Percentiles rank a stretch among this genome's conserved stretches.
These are phyloP conservation scores for Lachancea meyersii DNA, from an alignment of 805 yeast genomes.

Conservation along the genomic window DNA sequence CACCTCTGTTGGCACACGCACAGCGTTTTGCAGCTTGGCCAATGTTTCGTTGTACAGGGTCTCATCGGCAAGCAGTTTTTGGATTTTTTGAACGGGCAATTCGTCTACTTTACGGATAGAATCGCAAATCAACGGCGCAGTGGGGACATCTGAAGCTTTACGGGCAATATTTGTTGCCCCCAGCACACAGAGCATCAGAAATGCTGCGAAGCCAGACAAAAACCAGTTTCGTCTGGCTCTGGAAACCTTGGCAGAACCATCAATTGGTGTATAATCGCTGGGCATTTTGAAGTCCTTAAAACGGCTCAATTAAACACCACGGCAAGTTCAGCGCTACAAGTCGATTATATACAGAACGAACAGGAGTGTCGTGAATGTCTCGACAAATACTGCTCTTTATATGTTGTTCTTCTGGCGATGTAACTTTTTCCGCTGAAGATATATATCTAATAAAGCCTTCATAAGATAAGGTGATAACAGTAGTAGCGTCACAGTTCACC, in stretches of 20 bases:
- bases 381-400: too few species aligned
- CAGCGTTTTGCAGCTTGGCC: constrained; percentile 45
- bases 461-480: too few species aligned
- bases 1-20: constrained; percentile 54
- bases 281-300: background rate
- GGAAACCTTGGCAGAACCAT: background rate
- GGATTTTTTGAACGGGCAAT: constrained; percentile 6
- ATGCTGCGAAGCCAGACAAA: constrained; percentile 3
- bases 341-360: too few species aligned
- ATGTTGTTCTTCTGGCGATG: too few species aligned
- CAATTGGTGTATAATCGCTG: constrained; percentile 3
- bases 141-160: background rate
- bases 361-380: too few species aligned
- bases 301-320: too few species aligned
- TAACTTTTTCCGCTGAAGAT: too few species aligned
- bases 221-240: constrained; percentile 4
- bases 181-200: background rate
- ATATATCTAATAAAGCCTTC: too few species aligned
- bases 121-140: constrained; percentile 9
- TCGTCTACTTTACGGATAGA: constrained; percentile 8
- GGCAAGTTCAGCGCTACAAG: too few species aligned
- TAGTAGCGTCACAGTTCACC: too few species aligned
- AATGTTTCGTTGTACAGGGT: constrained; percentile 35
- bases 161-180: background rate
- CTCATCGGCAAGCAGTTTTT: constrained; percentile 21